A percentile compares a stretch with the other conserved stretches of the same genome.
phyloP scores from a whole-genome alignment of 768 basidiomycete species.

The Cystofilobasidium macerans region DNA sequence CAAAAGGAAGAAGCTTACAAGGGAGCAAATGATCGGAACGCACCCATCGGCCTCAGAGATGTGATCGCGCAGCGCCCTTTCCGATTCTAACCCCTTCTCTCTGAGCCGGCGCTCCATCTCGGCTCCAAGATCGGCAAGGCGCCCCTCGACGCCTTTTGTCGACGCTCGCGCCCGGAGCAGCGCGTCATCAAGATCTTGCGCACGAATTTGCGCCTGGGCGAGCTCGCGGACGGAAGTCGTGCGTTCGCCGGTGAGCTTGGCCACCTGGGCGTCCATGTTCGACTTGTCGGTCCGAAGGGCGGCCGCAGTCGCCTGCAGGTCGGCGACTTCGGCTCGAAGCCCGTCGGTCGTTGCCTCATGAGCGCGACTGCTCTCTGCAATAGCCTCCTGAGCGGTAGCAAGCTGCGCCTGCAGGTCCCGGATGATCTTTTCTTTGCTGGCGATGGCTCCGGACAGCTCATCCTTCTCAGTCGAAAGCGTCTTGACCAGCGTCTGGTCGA shows the following conservation, averaged over 20 bases:
- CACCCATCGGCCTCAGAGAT: slow-evolving; percentile 23
- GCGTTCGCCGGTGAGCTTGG: slow-evolving; percentile 7
- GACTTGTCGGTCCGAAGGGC: slow-evolving; percentile 3
- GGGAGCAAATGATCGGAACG: not conserved
- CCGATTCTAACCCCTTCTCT: slow-evolving; percentile 9
- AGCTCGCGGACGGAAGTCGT: slow-evolving; percentile 17
- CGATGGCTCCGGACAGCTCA: not conserved
- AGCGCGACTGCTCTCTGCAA: not conserved
- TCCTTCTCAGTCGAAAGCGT: not conserved
- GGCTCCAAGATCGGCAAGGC: not conserved
- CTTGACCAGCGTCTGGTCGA: not conserved
- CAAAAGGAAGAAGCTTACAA: not conserved
- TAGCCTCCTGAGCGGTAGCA: not conserved
- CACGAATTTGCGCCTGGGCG: slow-evolving; percentile 3
- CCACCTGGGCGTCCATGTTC: not conserved
- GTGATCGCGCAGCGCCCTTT: slow-evolving; percentile 18
- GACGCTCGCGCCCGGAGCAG: slow-evolving; percentile 7
- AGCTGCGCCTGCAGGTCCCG: not conserved
- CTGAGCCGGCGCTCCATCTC: slow-evolving; percentile 16
- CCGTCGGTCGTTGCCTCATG: not conserved
- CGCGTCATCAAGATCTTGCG: slow-evolving; percentile 20
- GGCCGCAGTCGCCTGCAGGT: not conserved
- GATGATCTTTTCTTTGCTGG: not conserved
- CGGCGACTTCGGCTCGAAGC: slow-evolving; percentile 6
- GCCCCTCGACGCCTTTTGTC: not conserved